A percentile compares a stretch with the other conserved stretches of the same genome.
Conservation (phyloP, 441 rosid species). For the Bruguiera hainesii region DNA sequence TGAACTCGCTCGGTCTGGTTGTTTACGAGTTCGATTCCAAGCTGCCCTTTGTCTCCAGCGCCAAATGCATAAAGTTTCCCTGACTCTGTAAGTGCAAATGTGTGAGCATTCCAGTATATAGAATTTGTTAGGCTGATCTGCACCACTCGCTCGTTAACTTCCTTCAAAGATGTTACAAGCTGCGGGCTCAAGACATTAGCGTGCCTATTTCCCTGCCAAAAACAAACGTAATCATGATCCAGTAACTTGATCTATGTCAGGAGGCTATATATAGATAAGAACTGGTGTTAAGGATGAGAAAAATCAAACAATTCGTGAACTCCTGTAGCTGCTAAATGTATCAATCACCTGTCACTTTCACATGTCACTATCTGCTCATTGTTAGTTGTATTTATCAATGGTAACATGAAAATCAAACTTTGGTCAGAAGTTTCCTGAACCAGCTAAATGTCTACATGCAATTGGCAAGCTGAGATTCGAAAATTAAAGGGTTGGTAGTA, state of each 20-base stretch:
- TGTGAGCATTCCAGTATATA: slow-evolving; percentile 84
- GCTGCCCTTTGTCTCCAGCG: slow-evolving; percentile 95
- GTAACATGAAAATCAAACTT: background rate
- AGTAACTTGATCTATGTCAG: background rate
- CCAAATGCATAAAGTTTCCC: slow-evolving; percentile 89
- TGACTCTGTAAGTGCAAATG: slow-evolving; percentile 82
- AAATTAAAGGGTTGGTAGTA: background rate
- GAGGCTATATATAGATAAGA: too few relatives aligned
- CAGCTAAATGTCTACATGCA: background rate
- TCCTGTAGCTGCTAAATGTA: background rate
- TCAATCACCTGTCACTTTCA: background rate
- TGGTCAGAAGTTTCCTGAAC: background rate
- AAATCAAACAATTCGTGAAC: background rate
- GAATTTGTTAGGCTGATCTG: slow-evolving; percentile 91
- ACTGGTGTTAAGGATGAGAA: too few relatives aligned
- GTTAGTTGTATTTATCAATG: background rate
- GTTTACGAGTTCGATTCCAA: slow-evolving; percentile 65
- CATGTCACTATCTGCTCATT: background rate
- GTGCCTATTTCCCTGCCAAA: slow-evolving; percentile 53
- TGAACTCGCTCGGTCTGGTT: slow-evolving; percentile 66
- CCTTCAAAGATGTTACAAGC: slow-evolving; percentile 71
- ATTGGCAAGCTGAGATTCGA: background rate
- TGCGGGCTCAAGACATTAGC: slow-evolving; percentile 73
- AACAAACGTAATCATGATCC: background rate
- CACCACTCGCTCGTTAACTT: slow-evolving; percentile 62